Evolutionary conservation across 2,329 filamentous ascomycete genomes (phyloP), one percentile per base, ranked within the genome.

Genomic region (Bipolaris victoriae): DNA sequence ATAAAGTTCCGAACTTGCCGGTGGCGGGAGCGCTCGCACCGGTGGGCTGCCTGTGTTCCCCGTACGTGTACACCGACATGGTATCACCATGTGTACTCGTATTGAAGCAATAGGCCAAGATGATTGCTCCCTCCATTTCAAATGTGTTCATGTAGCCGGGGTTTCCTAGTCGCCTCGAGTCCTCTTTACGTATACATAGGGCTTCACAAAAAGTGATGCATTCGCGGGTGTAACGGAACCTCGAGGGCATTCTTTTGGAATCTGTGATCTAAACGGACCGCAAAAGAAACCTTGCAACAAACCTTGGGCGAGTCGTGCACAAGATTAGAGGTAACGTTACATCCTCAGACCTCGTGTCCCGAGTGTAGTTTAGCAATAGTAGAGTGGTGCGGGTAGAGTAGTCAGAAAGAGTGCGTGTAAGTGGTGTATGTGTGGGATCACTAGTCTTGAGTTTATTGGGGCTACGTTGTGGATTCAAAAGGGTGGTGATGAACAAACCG

Each of bases 21-120:
- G 49, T 58, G 54, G 48, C 61, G 48, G 49, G 60, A 58, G 62
- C 58, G 41, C 49, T 46, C 20, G 39, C 48, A 48, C 41, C 35
- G 29, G 40, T 43, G 35, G 52, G 46, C 40, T 37, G 40, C 15
- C 18, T 20, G 7, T 46, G 61, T 62, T 41, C 48, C 36, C 60
- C 52, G 9, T 39, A 46, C 41, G 15, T 40, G n/a, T 36, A 36
- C 22, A 37, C 50, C 47, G 47, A 31, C 49, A 13, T 49, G 22
- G 60, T 63, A 24, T 43, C 22, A 61, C 60, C 10, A 9, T 13
- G 10, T 31, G 29, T 31, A 29, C 26, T 31, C 18, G 29, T 47
- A 10, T 43, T 16, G 48, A 65, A 59, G 53, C 58, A 48, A 54
- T 33, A 40, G 52, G 53, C 41, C 35, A 29, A 44, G 40, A 36